Evolutionary conservation across 139 green algal species (phyloP), one percentile per base, ranked within the genome.

Genomic region (Yamagishiella unicocca): DNA sequence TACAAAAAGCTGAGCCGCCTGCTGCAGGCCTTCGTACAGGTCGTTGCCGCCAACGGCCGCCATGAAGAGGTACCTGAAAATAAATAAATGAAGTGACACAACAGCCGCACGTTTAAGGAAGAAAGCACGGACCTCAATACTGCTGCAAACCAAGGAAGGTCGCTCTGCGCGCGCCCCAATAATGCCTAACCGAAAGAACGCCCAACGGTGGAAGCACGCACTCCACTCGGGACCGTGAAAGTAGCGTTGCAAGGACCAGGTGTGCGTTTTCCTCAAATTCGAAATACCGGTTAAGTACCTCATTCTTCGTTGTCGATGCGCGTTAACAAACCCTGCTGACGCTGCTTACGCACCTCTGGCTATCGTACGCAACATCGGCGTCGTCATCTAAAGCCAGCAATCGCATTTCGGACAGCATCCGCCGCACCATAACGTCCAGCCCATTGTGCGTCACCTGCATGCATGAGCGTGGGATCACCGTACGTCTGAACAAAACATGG

Each of bases 21-120:
- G 45, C 62, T 85, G 76, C 66, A 89, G 64, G 19, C 85, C 85
- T 6, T 89, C 85, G 43, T 89, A 81, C 46, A 89, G 85, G 85
- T 89, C 85, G 35, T 78, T 71, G 8, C 22, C 37, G 27, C 76
- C 85, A 35, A 89, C 85, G 7, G 64, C 33, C 35, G 55, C 66
- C 74, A 89, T 89, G 76, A 66, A 86, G 2, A 19, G 22, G 29
- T 81, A 80, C 53, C 80, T 84, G 58, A n/a, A 58, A n/a, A 54
- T 19, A 38, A 4, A 10, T 27, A 78, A 53, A 55, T 38, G 40
- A 40, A 6, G 31, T 35, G 21, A 58, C 38, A 58, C 19, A 67
- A 25, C 58, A 67, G 19, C 58, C 22, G 58, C 22, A 24, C 6
- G 19, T 27, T 17, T 67, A 27, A 67, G 50, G 12, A 58, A 25